Evolutionary conservation across 2,329 filamentous ascomycete species (phyloP).

Genomic region (Ophiosphaerella korrae): DNA sequence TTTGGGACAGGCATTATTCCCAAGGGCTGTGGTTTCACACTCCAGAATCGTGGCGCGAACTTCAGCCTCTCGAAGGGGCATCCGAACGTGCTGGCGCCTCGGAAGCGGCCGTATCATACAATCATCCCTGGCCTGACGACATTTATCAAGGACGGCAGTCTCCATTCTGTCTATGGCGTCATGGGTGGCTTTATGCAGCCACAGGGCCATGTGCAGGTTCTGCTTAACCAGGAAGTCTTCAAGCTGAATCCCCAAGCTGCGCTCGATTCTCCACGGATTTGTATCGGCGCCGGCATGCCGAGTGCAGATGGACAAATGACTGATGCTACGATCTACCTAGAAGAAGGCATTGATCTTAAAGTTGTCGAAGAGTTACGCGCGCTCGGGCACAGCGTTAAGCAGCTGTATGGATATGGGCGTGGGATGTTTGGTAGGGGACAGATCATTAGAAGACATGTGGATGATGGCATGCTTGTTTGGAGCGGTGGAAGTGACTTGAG

Average conservation of each 20-base stretch:
- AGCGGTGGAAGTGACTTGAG: constrained; percentile 87
- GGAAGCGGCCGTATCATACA: constrained; percentile 94
- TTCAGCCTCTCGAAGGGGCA: constrained; percentile 75
- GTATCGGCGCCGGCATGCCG: constrained; percentile 76
- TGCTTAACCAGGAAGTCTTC: constrained; percentile 87
- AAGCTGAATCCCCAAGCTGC: constrained; percentile 83
- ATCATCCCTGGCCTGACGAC: constrained; percentile 95
- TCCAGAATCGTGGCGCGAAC: constrained; percentile 91
- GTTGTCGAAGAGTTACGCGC: constrained; percentile 69
- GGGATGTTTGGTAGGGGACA: constrained; percentile 84
- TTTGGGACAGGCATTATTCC: constrained; percentile 91
- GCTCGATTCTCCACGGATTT: constrained; percentile 88
- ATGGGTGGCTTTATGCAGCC: constrained; percentile 99
- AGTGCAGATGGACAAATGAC: constrained; percentile 61
- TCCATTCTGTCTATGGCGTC: constrained; percentile 89
- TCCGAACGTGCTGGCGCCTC: constrained; percentile 78
- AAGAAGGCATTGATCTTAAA: constrained; percentile 77
- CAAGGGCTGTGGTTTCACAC: constrained; percentile 82
- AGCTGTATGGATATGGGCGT: constrained; percentile 69
- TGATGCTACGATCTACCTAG: constrained; percentile 73
- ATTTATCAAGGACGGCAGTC: constrained; percentile 70
- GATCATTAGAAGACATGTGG: constrained; percentile 77
- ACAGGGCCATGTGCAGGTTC: constrained; percentile 90
- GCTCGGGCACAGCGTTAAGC: constrained; percentile 74
- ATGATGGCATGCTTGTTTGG: constrained; percentile 77